A percentile compares a stretch with the other conserved stretches of the same genome.
phyloP scores from a whole-genome alignment of 345 rosid genomes.

The Eucalyptus curtisii region DNA sequence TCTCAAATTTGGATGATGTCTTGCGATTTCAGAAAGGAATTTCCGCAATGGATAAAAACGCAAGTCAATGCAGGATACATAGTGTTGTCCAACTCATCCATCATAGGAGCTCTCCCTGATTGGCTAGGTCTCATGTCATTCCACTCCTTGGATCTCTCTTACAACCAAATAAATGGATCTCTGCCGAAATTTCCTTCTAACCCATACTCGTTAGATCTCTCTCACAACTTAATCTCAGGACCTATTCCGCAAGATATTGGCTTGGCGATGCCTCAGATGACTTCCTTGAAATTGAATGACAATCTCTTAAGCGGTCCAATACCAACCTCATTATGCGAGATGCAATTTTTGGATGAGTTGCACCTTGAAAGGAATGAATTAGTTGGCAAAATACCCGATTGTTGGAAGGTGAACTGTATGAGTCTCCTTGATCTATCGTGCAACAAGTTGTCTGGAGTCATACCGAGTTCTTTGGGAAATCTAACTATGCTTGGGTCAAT shows the following conservation, averaged over 20 bases:
- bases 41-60: not conserved
- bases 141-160: rapidly evolving
- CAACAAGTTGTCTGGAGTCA: not conserved
- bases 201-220: rapidly evolving
- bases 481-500: not conserved
- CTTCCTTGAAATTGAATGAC: rapidly evolving
- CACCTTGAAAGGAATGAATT: not conserved
- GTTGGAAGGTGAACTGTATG: not conserved
- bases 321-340: not conserved
- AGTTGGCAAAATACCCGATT: not conserved
- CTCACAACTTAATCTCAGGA: not conserved
- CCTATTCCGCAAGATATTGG: not conserved
- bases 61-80: rapidly evolving
- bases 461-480: not conserved
- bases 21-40: not conserved
- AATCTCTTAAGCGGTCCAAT: not conserved
- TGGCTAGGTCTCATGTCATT: not conserved
- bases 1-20: rapidly evolving
- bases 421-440: not conserved
- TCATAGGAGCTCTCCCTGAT: not conserved
- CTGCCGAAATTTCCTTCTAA: rapidly evolving
- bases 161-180: not conserved
- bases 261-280: rapidly evolving
- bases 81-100: not conserved
- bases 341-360: not conserved